Evolutionary conservation across 176 grass and related monocot genomes (phyloP).

Genomic region (Leersia perrieri): DNA sequence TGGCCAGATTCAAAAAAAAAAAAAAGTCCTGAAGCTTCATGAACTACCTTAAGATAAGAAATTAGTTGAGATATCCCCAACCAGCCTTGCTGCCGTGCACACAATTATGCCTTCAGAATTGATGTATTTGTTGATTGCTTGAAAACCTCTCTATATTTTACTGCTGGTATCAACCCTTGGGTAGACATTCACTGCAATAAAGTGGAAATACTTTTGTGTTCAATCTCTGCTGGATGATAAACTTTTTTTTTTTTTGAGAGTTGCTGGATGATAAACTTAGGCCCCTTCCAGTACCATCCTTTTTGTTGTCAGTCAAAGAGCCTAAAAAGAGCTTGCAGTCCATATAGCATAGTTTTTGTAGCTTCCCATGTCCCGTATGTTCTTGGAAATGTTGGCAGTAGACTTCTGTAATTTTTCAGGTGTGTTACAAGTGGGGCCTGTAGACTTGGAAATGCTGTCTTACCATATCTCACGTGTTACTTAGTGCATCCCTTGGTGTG

Average conservation of each 20-base stretch:
- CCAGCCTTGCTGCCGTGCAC: not conserved
- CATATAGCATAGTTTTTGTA: not conserved
- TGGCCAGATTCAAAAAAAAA: no score
- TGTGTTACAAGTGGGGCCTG: no score
- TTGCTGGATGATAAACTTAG: not conserved
- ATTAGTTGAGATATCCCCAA: not conserved
- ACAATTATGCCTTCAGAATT: not conserved
- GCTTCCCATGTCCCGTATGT: not conserved
- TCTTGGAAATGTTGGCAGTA: not conserved
- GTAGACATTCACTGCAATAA: not conserved
- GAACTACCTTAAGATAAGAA: not conserved
- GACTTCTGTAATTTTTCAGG: not conserved
- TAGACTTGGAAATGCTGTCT: no score
- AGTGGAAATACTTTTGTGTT: no score
- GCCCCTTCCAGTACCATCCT: not conserved
- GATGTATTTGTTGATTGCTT: not conserved
- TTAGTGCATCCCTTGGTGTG: not conserved
- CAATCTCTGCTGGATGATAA: not conserved
- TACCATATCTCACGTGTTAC: no score
- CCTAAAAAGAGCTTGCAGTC: not conserved
- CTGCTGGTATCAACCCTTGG: not conserved
- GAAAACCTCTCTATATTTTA: not conserved
- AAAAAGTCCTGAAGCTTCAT: not conserved
- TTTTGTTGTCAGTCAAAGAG: not conserved
- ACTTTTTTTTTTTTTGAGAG: no score